These are phyloP conservation scores for Emericellopsis terricola DNA, from an alignment of 495 filamentous ascomycete genomes.

Conservation along the genomic window DNA sequence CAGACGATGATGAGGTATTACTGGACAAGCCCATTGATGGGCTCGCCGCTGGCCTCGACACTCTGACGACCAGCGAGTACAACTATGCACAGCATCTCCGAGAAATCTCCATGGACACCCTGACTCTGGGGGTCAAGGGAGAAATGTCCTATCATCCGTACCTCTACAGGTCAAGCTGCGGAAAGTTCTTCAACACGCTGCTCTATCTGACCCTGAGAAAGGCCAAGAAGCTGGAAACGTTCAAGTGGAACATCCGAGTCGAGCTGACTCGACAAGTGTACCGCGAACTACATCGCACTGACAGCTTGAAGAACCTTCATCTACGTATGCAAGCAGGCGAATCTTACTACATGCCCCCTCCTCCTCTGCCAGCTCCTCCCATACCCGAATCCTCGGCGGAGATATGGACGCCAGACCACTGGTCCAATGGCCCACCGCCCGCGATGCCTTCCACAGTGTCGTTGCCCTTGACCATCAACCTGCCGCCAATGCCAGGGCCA, in stretches of 20 bases:
- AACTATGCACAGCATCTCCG: conserved; percentile 38
- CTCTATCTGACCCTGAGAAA: conserved; percentile 36
- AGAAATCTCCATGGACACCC: conserved; percentile 29
- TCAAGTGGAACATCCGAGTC: conserved; percentile 46
- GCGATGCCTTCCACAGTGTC: too few species aligned
- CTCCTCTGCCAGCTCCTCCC: conserved; percentile 13
- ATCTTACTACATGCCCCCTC: conserved; percentile 27
- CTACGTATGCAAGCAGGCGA: conserved; percentile 35
- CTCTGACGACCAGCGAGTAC: conserved; percentile 40
- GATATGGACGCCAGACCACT: neutral
- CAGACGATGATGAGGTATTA: conserved; percentile 29
- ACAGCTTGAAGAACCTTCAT: conserved; percentile 34
- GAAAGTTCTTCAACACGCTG: conserved; percentile 43
- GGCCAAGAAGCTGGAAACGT: conserved; percentile 33
- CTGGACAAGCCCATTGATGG: conserved; percentile 29
- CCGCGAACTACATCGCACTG: conserved; percentile 30
- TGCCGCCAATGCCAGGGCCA: neutral
- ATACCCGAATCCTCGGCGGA: too few species aligned
- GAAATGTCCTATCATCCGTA: conserved; percentile 28
- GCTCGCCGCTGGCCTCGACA: conserved; percentile 36
- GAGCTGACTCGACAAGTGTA: conserved; percentile 42
- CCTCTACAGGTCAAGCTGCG: conserved; percentile 27
- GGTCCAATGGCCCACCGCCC: neutral
- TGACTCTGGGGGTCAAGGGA: conserved; percentile 23
- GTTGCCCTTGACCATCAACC: neutral